phyloP scores from a whole-genome alignment of 1,139 yeast species.

The Pichia terricola region DNA sequence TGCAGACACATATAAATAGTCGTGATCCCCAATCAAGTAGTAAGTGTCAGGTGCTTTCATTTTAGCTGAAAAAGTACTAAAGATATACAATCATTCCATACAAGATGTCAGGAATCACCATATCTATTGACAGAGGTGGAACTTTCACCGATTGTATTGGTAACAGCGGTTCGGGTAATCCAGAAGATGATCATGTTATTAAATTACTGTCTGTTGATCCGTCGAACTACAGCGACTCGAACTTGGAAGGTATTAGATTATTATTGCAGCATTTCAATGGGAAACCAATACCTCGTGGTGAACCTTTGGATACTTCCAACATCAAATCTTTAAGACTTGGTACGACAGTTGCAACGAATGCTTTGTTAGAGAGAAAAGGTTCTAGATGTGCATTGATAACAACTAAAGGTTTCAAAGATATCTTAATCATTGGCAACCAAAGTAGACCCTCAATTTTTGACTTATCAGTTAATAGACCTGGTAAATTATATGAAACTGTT shows the following conservation, averaged over 20 bases:
- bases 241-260: constrained; percentile 81
- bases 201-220: constrained; percentile 85
- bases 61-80: no score
- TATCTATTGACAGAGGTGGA: constrained; percentile 11
- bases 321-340: constrained; percentile 65
- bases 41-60: no score
- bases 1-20: no score
- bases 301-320: constrained; percentile 32
- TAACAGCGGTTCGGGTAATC: constrained; percentile 10
- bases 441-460: constrained; percentile 65
- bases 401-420: constrained; percentile 59
- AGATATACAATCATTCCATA: no score
- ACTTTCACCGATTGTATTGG: constrained; percentile 16
- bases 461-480: constrained; percentile 47
- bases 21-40: no score
- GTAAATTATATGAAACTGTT: constrained; percentile 52
- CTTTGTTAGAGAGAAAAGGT: constrained; percentile 61
- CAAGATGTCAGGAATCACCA: constrained; percentile 2
- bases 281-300: constrained; percentile 37
- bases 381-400: constrained; percentile 53
- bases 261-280: constrained; percentile 54
- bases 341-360: constrained; percentile 73
- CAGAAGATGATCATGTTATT: constrained; percentile 35
- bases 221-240: constrained; percentile 77
- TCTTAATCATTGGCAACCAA: constrained; percentile 61